These are phyloP conservation scores for Bombardia bombarda DNA, from an alignment of 495 filamentous ascomycete genomes.

Conservation along the genomic window DNA sequence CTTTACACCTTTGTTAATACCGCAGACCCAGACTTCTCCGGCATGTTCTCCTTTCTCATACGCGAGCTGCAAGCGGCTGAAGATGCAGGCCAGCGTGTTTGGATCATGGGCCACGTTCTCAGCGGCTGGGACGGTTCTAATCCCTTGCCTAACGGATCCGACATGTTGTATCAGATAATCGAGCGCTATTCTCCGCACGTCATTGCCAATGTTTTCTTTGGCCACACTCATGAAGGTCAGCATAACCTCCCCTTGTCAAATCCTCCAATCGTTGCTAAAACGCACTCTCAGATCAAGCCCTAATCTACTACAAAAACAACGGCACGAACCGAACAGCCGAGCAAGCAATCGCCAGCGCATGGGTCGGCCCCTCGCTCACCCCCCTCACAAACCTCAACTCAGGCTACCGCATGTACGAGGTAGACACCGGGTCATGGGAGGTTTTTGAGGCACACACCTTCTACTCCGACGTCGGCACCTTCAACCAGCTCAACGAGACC, in stretches of 20 bases:
- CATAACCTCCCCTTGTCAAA: not conserved
- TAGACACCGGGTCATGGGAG: slow-evolving; percentile 47
- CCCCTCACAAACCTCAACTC: slow-evolving; percentile 49
- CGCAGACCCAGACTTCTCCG: slow-evolving; percentile 41
- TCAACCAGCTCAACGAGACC: slow-evolving; percentile 19
- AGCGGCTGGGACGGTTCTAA: slow-evolving; percentile 46
- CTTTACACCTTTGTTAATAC: slow-evolving; percentile 40
- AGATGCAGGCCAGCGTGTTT: slow-evolving; percentile 42
- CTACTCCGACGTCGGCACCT: slow-evolving; percentile 42
- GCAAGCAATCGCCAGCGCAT: slow-evolving; percentile 37
- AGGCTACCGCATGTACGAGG: slow-evolving; percentile 47
- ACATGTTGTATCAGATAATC: slow-evolving; percentile 50
- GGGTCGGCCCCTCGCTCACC: slow-evolving; percentile 46
- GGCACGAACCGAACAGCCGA: slow-evolving; percentile 31
- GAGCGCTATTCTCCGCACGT: slow-evolving; percentile 49
- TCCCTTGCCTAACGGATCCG: slow-evolving; percentile 40
- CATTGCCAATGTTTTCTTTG: slow-evolving; percentile 49
- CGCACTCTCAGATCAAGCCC: slow-evolving; percentile 33
- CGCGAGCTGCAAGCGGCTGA: slow-evolving; percentile 45
- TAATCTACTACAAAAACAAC: slow-evolving; percentile 46
- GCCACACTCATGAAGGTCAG: slow-evolving; percentile 47
- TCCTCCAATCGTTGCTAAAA: too few species aligned
- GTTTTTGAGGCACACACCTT: slow-evolving; percentile 46
- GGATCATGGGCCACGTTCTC: slow-evolving; percentile 48
- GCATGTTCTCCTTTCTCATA: slow-evolving; percentile 43